Evolutionary conservation across 2,329 filamentous ascomycete genomes (phyloP), one percentile per base, ranked within the genome.

Genomic region (Penicillium palitans): DNA sequence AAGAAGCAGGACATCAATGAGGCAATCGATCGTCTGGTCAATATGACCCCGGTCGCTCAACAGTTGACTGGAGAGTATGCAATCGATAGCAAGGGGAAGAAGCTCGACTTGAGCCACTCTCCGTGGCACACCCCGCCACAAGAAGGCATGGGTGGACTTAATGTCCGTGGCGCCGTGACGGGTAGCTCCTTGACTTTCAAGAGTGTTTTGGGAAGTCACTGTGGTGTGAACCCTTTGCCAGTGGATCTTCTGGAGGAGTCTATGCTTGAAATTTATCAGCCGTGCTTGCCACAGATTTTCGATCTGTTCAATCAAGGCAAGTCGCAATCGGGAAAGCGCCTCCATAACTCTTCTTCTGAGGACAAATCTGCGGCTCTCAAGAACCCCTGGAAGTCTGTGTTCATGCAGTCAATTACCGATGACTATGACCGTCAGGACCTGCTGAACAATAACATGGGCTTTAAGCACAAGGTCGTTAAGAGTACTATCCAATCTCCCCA

Each of bases 181-280:
- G 73, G 71, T 19, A 76, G 74, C 52, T 72, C 72, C 13, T 71
- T 75, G 53, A 76, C 76, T 1, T 67, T 78, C 17, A 78, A 78
- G 57, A 76, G 72, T 56, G 53, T 77, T 15, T 59, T 78, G 19
- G 70, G 68, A 8, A 76, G 74, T 44, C 73, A 77, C 49, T 78
- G 75, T 52, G 75, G 76, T 44, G 74, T 77, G 6, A 68, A 73
- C 24, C 73, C 76, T 6, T 61, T 78, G 21, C 73, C 75, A 0
- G 76, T 77, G 0, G 76, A 78, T 57, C 71, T 77, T 41, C 65
- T 75, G 39, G 74, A 76, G 35, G 76, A 78, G 53, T 67, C 70
- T 3, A 51, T 60, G 31, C 61, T 70, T 2, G 67, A 72, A 8
- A 74, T 76, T 24, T 78, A 78, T 54, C 76, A 78, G 58, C 76